phyloP scores from a whole-genome alignment of 164 flowering plant genomes.

The Saururus chinensis region DNA sequence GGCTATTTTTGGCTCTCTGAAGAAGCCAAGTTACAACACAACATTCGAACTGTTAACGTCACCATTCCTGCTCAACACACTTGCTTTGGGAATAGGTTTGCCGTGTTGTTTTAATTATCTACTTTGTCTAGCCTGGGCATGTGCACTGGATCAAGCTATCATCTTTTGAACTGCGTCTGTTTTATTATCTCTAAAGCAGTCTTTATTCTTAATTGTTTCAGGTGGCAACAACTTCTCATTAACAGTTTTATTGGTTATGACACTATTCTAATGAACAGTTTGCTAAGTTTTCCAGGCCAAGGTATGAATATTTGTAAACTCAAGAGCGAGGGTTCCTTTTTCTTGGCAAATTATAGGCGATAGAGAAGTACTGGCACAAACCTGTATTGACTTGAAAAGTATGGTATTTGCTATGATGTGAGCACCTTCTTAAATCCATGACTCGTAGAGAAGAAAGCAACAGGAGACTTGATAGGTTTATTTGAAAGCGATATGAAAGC shows the following conservation, averaged over 20 bases:
- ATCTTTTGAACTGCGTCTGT: too few species aligned
- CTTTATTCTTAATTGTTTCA: conserved; percentile 9
- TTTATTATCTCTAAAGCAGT: neutral
- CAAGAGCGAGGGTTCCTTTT: neutral
- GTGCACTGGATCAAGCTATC: neutral
- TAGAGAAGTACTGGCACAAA: too few species aligned
- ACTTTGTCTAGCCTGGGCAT: neutral
- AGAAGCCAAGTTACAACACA: conserved; percentile 64
- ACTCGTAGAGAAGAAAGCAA: too few species aligned
- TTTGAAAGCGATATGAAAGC: too few species aligned
- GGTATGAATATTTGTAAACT: conserved; percentile 27
- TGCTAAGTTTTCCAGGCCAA: conserved; percentile 74
- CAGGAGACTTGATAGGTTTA: too few species aligned
- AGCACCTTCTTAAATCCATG: too few species aligned
- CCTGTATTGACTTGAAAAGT: too few species aligned
- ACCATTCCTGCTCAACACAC: conserved; percentile 85
- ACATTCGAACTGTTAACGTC: conserved; percentile 62
- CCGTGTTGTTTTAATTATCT: neutral
- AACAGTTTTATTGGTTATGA: conserved; percentile 94
- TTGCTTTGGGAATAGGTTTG: conserved; percentile 94
- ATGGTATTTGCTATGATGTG: neutral
- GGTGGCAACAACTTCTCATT: conserved; percentile 96
- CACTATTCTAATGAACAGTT: conserved; percentile 89
- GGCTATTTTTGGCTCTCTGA: conserved; percentile 90
- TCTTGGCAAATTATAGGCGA: neutral